phyloP scores from a whole-genome alignment of 768 basidiomycete genomes.

The Mycena galopus region DNA sequence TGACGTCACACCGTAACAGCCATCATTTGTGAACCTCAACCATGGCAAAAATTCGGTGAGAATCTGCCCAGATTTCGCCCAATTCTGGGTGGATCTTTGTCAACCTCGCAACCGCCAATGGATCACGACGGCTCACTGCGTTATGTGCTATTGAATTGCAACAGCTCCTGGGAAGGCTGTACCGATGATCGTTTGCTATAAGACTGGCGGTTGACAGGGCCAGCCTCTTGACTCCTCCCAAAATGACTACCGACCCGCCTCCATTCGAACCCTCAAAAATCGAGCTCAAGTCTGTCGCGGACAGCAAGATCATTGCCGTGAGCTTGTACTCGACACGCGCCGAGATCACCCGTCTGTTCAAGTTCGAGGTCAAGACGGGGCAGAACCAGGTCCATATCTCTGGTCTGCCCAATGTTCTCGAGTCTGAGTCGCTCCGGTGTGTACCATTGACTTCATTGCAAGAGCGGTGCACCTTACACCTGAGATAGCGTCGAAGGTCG shows the following conservation, averaged over 20 bases:
- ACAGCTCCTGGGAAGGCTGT: background rate
- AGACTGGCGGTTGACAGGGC: background rate
- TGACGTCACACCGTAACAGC: too few relatives aligned
- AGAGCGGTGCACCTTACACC: background rate
- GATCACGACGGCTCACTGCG: too few relatives aligned
- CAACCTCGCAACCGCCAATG: too few relatives aligned
- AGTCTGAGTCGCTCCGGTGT: slow-evolving; percentile 36
- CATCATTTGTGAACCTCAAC: too few relatives aligned
- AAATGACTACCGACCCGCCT: slow-evolving; percentile 30
- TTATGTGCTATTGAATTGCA: too few relatives aligned
- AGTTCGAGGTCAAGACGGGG: slow-evolving; percentile 38
- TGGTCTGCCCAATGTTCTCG: slow-evolving; percentile 32
- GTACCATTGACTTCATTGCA: background rate
- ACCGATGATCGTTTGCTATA: background rate
- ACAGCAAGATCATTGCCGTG: slow-evolving; percentile 51
- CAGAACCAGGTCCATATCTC: slow-evolving; percentile 35
- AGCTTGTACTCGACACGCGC: slow-evolving; percentile 53
- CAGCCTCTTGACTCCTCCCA: background rate
- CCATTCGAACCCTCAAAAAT: slow-evolving; percentile 31
- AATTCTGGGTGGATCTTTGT: too few relatives aligned
- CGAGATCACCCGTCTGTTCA: slow-evolving; percentile 53
- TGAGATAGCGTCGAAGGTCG: slow-evolving; percentile 28
- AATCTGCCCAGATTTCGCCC: too few relatives aligned
- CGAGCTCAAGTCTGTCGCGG: slow-evolving; percentile 43
- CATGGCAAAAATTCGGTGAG: too few relatives aligned